Percentiles rank a stretch among this genome's conserved stretches.
These are phyloP conservation scores for Aspergillus sp. DNA, from an alignment of 2,329 filamentous ascomycete genomes.

Conservation along the genomic window DNA sequence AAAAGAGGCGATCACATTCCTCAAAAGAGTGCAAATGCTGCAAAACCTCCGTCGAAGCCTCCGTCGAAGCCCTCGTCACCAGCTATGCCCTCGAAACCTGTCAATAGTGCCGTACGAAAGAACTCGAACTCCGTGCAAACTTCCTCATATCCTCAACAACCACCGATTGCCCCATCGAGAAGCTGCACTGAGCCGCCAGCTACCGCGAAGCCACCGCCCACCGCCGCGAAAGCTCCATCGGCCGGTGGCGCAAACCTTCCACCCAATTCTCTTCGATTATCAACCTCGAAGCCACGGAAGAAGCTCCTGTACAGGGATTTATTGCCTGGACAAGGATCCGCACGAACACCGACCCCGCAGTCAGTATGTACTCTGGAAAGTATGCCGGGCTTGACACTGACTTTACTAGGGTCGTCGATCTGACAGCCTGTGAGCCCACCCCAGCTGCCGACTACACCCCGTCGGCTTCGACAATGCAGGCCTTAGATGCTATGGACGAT, in stretches of 20 bases:
- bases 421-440: constrained; percentile 3
- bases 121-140: too few species aligned
- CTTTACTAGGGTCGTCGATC: constrained; percentile 4
- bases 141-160: too few species aligned
- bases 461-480: constrained; percentile 27
- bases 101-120: too few species aligned
- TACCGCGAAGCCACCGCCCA: too few species aligned
- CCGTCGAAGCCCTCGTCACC: too few species aligned
- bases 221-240: neutral
- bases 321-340: constrained; percentile 21
- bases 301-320: constrained; percentile 44
- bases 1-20: neutral
- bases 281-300: constrained; percentile 35
- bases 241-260: constrained; percentile 6
- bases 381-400: constrained; percentile 9
- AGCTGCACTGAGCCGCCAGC: neutral
- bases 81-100: too few species aligned
- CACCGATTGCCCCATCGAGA: neutral
- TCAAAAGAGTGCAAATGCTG: neutral
- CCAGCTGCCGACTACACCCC: constrained; percentile 25
- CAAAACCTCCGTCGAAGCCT: too few species aligned
- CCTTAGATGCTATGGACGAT: constrained; percentile 24
- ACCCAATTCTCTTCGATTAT: constrained; percentile 30
- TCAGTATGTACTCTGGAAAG: constrained; percentile 26
- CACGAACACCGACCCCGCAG: constrained; percentile 15